Conservation (phyloP, 192 early-diverging fungal genomes). For the Glomus cerebriforme region DNA sequence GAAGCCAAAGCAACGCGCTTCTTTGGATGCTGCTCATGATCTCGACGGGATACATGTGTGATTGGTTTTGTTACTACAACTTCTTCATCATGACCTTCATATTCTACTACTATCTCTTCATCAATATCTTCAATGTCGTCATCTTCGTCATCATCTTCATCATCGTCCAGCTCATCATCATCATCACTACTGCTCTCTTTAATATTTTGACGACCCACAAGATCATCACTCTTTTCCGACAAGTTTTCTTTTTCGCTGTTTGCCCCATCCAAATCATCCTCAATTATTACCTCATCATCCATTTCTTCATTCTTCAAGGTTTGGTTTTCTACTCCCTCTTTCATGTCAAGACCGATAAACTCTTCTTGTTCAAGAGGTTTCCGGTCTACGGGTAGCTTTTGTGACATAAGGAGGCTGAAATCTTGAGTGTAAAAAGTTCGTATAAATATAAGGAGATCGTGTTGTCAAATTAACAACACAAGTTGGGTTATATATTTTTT, state of each 20-base stretch:
- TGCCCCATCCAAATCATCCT: neutral
- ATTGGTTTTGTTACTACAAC: conserved; percentile 25
- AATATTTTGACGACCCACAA: neutral
- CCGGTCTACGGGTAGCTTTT: conserved; percentile 20
- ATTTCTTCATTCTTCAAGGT: neutral
- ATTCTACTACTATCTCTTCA: neutral
- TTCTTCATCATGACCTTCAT: conserved; percentile 31
- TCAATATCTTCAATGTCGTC: conserved; percentile 37
- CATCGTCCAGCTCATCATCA: conserved; percentile 41
- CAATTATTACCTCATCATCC: neutral
- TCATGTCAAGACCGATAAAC: neutral
- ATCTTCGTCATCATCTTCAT: conserved; percentile 36
- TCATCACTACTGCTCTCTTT: conserved; percentile 32
- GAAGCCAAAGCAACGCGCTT: conserved; percentile 29
- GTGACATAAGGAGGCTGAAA: conserved; percentile 12
- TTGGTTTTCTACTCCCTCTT: conserved; percentile 4
- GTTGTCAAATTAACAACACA: neutral
- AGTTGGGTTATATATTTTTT: neutral
- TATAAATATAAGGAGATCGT: neutral
- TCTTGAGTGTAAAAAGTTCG: neutral
- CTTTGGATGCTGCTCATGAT: conserved; percentile 24
- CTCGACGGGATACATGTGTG: conserved; percentile 11
- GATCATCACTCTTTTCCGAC: conserved; percentile 2
- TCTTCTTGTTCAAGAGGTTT: conserved; percentile 9
- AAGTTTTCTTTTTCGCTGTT: conserved; percentile 10